Base-by-base conservation (phyloP, 2,329 filamentous ascomycete species). In the Pseudopyricularia cyperi region DNA sequence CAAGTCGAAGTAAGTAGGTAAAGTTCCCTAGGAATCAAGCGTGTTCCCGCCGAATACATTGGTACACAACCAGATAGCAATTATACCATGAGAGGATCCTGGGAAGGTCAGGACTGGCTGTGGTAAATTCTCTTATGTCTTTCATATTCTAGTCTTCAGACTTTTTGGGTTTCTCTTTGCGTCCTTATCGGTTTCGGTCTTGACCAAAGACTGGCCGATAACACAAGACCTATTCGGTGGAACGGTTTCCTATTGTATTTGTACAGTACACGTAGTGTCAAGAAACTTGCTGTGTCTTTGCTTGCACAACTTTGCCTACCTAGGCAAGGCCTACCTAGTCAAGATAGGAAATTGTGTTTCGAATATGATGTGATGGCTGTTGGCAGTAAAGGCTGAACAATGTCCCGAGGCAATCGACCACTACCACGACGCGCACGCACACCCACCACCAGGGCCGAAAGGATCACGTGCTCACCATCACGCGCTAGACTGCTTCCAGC, bases 1-100 rank as follows among this genome's bases (percentile, higher is more conserved):
- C 63, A 84, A 85, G 72, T 79, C 91, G 59, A 93, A 89, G 74
- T 66, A 68, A 56, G 24, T 19, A 44, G 17, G 14, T 24, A 19
- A 26, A 19, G 6, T 15, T 15, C 14, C 28, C 28, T 30, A 30
- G 28, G 28, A 4, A 15, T 7, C n/a, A 26, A 19, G 7, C 24
- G 39, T 44, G 19, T 44, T 24, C 39, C 19, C 22, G 22, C 12
- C 39, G 22, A 11, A 44, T 9, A 30, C 4, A 30, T 30, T 30
- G 28, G 28, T 30, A 30, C 28, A 30, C 28, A 30, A 30, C 28
- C 28, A 30, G 28, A 5, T 30, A 30, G 4, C 28, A 30, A 5
- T 30, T 30, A 5, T 5, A 9, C 9, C 28, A 30, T 30, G 4
- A 30, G 9, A 30, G 28, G 28, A 30, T 5, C 9, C 28, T 9